Percentiles rank a stretch among this genome's conserved stretches.
These are phyloP conservation scores for Gryganskiella cystojenkinii DNA, from an alignment of 192 early-diverging fungal species.

Conservation along the genomic window DNA sequence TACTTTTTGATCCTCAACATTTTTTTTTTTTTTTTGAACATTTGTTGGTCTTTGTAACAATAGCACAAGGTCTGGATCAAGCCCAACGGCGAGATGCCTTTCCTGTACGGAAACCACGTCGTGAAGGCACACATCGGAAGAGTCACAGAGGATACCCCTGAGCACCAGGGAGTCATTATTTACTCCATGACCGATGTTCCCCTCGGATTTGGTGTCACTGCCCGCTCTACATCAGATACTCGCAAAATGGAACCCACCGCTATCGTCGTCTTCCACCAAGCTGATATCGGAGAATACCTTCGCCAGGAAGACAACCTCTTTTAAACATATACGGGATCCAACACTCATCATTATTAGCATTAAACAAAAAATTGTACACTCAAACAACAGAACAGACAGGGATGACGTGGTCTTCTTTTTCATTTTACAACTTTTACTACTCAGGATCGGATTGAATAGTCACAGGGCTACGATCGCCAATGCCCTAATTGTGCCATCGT, in stretches of 20 bases:
- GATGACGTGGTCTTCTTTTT: too few species aligned
- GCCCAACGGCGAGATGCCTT: conserved; percentile 99
- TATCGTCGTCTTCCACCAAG: conserved; percentile 95
- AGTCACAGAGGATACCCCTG: conserved; percentile 98
- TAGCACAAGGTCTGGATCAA: conserved; percentile 99
- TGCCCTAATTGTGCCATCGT: conserved; percentile 31
- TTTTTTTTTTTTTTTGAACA: background rate
- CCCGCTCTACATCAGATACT: conserved; percentile 90
- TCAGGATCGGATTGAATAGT: too few species aligned
- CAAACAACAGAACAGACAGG: too few species aligned
- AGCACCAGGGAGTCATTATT: conserved; percentile 97
- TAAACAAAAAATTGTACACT: too few species aligned
- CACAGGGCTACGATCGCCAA: conserved; percentile 26
- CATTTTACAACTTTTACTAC: too few species aligned
- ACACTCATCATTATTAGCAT: background rate
- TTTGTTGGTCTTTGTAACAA: background rate
- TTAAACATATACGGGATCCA: conserved; percentile 41
- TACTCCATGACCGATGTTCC: conserved; percentile 95
- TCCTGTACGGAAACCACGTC: conserved; percentile 98
- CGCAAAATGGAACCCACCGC: conserved; percentile 95
- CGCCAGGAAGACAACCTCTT: conserved; percentile 82
- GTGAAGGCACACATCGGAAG: conserved; percentile 97
- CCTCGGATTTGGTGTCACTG: conserved; percentile 97
- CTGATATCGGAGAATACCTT: conserved; percentile 98
- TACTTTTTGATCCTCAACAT: too few species aligned